These are phyloP conservation scores for Eutreptiella sp. DNA, from an alignment of 208 protist genomes.

Conservation along the genomic window DNA sequence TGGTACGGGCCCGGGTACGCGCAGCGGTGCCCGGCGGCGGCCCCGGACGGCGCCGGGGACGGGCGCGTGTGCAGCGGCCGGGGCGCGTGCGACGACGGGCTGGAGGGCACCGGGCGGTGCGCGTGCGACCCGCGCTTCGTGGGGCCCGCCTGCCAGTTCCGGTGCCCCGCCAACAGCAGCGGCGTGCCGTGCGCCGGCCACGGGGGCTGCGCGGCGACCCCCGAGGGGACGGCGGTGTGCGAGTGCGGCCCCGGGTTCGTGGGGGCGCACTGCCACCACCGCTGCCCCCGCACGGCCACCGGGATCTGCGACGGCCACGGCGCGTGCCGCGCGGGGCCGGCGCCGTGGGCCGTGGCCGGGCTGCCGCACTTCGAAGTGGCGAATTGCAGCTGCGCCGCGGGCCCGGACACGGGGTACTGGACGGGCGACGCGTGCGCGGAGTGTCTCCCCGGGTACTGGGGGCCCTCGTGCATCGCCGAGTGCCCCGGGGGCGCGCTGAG, in stretches of 20 bases:
- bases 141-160: slow-evolving; percentile 2
- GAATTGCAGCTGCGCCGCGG: not conserved
- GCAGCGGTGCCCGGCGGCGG: not conserved
- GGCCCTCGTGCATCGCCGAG: slow-evolving; percentile 2
- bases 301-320: too few relatives aligned
- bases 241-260: too few relatives aligned
- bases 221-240: too few relatives aligned
- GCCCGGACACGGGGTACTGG: not conserved
- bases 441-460: slow-evolving; percentile 3
- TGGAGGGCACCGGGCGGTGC: not conserved
- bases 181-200: not conserved
- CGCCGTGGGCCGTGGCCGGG: too few relatives aligned
- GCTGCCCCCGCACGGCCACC: too few relatives aligned
- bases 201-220: not conserved
- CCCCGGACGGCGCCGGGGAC: too few relatives aligned
- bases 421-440: not conserved
- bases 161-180: slow-evolving; percentile 2
- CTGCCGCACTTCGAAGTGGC: too few relatives aligned
- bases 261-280: too few relatives aligned
- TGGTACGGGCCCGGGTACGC: slow-evolving; percentile 11
- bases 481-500: slow-evolving; percentile 16
- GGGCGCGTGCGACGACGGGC: slow-evolving; percentile 22
- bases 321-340: too few relatives aligned
- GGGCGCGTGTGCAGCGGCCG: slow-evolving; percentile 6
- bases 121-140: not conserved